Base-by-base conservation (phyloP, 768 basidiomycete genomes). In the Kondoa subrosea region DNA sequence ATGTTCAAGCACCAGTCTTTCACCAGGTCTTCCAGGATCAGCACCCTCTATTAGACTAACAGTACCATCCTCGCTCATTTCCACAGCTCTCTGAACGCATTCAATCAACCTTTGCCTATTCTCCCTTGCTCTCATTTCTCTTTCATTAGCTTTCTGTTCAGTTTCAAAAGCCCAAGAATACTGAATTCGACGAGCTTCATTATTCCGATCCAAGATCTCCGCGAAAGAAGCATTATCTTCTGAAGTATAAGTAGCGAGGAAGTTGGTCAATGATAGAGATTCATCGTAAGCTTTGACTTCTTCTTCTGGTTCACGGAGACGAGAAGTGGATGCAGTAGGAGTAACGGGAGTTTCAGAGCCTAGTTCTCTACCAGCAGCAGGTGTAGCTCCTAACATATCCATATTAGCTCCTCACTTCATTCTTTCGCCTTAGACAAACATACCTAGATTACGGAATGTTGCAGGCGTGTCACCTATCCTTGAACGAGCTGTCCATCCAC, bases 201-300 rank as follows among this genome's bases (percentile, higher is more conserved):
- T 97, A 80, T 96, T 93, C 66, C 87, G 85, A 68, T 91, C 85
- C 66, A 99, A 78, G 68, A 97, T 92, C 70, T 89, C 82, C 8
- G 91, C 89, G 76, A 99, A 97, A 69, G 91, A 95, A 3, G 92
- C 85, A 76, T 99, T 99, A 77, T 99, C 95, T 75, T 96, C 91
- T 0, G 91, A 95, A 1, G 95, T 97, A 76, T 89, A 95, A 57
- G 82, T 83, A 0, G 89, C 84, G 76, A 97, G 95, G 76, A 96
- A 99, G 17, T 79, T 79, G 76, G 96, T 91, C 21, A 96, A 81
- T 66, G 82, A 85, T 74, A 90, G 78, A 68, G 80, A 76, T 1
- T 80, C 78, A 72, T 88, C 82, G 72, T 16, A 76, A 66, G 27
- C 8, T 27, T 59, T 59, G 58, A 25, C 58, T 60, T 67, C 84